Evolutionary conservation across 2,329 filamentous ascomycete genomes (phyloP).

Genomic region (Fusarium sp.): DNA sequence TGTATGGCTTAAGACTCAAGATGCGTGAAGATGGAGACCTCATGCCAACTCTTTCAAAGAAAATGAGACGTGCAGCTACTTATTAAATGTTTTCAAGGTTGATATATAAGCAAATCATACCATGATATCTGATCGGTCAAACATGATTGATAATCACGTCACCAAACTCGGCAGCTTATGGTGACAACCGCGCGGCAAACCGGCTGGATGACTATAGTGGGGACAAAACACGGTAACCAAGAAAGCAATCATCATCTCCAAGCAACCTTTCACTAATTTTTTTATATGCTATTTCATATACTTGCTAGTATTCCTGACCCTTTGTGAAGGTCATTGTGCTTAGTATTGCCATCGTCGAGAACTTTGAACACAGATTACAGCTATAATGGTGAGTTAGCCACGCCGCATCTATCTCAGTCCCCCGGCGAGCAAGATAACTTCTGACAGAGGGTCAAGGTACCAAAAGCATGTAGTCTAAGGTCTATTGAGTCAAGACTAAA

Average conservation of each 20-base stretch:
- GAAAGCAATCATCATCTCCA: not conserved
- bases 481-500: not conserved
- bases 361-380: no score
- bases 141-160: conserved; percentile 10
- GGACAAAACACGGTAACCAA: not conserved
- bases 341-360: no score
- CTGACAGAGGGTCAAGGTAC: rapidly evolving
- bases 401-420: no score
- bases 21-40: not conserved
- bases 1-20: no score
- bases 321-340: no score
- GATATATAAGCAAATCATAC: not conserved
- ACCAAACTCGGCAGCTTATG: not conserved
- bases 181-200: conserved; percentile 2
- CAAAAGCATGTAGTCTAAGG: not conserved
- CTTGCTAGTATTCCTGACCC: not conserved
- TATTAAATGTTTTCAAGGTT: rapidly evolving
- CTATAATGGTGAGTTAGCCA: not conserved
- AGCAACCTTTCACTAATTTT: not conserved
- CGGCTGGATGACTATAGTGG: not conserved
- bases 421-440: rapidly evolving
- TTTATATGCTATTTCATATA: not conserved
- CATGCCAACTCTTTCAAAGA: not conserved
- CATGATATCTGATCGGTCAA: not conserved
- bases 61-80: rapidly evolving